Evolutionary conservation across 2,329 filamentous ascomycete genomes (phyloP).

Genomic region (Rugonectria rugulosa): DNA sequence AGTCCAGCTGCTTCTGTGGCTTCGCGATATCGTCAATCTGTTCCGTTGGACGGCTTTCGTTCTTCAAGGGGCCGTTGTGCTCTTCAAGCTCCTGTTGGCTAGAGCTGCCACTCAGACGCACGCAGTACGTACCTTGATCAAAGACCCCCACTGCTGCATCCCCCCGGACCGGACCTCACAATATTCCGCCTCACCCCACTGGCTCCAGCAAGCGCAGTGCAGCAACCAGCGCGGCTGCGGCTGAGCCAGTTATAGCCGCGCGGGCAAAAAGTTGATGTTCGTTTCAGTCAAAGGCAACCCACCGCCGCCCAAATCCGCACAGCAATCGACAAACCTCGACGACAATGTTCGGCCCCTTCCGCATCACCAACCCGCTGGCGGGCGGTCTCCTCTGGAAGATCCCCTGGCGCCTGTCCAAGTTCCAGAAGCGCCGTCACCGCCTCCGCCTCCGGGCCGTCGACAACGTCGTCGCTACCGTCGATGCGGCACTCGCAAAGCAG

Average conservation of each 20-base stretch:
- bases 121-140: constrained; percentile 4
- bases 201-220: constrained; percentile 22
- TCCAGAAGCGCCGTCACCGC: constrained; percentile 89
- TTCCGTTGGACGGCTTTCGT: constrained; percentile 3
- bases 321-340: constrained; percentile 20
- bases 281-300: constrained; percentile 25
- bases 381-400: constrained; percentile 95
- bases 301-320: constrained; percentile 9
- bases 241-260: constrained; percentile 13
- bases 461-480: constrained; percentile 82
- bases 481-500: constrained; percentile 77
- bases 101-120: constrained; percentile 2
- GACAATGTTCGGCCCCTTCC: constrained; percentile 85
- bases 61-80: not conserved
- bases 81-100: not conserved
- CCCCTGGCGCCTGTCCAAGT: constrained; percentile 91
- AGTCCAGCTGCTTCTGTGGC: not conserved
- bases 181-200: constrained; percentile 40
- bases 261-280: constrained; percentile 36
- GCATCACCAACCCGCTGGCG: constrained; percentile 77
- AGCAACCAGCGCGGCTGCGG: constrained; percentile 22
- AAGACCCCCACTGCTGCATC: not conserved
- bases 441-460: constrained; percentile 86
- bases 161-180: constrained; percentile 30
- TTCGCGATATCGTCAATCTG: not conserved